These are phyloP conservation scores for sweet orange (Citrus sinensis) DNA, from an alignment of 345 rosid species.

Conservation along the genomic window DNA sequence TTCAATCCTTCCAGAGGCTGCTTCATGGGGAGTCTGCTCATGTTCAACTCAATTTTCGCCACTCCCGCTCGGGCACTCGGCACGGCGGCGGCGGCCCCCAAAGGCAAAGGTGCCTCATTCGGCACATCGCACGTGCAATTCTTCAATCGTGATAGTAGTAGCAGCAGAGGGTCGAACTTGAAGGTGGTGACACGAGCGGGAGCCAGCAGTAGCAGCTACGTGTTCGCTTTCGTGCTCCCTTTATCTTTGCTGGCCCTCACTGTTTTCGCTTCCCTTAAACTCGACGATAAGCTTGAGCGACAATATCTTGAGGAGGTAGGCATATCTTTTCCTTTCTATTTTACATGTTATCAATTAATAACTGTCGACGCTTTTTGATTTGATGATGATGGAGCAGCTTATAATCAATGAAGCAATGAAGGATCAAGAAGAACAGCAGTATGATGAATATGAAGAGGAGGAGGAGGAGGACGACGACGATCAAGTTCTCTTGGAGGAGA, in stretches of 20 bases:
- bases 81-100: conserved; percentile 1
- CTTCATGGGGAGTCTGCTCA: conserved; percentile 48
- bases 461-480: conserved; percentile 11
- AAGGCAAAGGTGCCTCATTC: conserved; percentile 14
- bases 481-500: conserved; percentile 35
- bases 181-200: conserved; percentile 61
- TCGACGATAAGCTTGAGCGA: conserved; percentile 69
- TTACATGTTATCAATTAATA: not conserved
- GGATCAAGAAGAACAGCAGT: conserved; percentile 44
- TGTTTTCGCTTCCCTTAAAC: conserved; percentile 52
- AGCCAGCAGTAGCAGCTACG: conserved; percentile 52
- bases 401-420: conserved; percentile 53
- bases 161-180: not conserved
- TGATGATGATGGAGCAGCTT: conserved; percentile 37
- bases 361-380: not conserved
- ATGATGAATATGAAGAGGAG: conserved; percentile 24
- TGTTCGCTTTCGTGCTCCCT: conserved; percentile 66
- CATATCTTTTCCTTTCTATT: not conserved
- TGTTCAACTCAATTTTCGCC: conserved; percentile 26
- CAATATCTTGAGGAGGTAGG: conserved; percentile 75
- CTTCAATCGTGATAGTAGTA: no score
- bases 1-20: no score
- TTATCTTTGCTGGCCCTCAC: conserved; percentile 67
- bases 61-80: conserved; percentile 17
- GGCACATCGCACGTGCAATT: not conserved